Base-by-base conservation (phyloP, 148 eudicot genomes). In the Persicaria maculosa region DNA sequence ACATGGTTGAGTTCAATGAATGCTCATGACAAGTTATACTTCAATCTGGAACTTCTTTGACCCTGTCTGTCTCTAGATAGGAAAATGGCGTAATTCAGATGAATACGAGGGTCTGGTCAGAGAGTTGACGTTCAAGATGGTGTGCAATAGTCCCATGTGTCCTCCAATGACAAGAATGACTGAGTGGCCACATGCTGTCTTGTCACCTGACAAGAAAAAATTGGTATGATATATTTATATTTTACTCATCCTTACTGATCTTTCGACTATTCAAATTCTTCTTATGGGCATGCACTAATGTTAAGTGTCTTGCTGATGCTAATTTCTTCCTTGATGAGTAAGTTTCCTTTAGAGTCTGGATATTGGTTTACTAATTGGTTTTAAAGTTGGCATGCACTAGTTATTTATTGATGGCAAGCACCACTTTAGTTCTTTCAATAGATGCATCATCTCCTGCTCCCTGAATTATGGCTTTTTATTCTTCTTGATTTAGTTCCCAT, bases 141-240 rank as follows among this genome's bases (percentile, higher is more conserved):
- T 87, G 50, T 94, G 98, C 77, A 86, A 78, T 77, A 86, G 92
- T 80, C 93, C 91, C 5, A 85, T 94, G 91, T 90, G 98, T 62
- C 98, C 98, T 75, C 97, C 97, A 68, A 91, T 85, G 83, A 90
- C 98, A 43, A 89, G 93, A 74, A 83, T 94, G 88, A 94, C 97
- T 47, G 97, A 94, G 73, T 85, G 87, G 90, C 96, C 91, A 79
- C 96, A 91, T 84, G 91, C 75, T 77, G 86, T 91, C 48, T 52
- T 87, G 52, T 85, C 93, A 71, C 83, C 89, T 16, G 91, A 90
- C 65, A 94, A 90, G 77, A 85, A 81, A 77, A 65, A 65, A 57
- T 81, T 90, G 90, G 97, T 88, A 40, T 6, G 79, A 11, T 76
- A 50, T 69, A 19, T 72, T 71, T 52, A 43, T 48, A 31, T 46